Percentiles rank a stretch among this genome's conserved stretches.
Conservation (phyloP, 2,329 filamentous ascomycete species). For the Sphaerulina populicola region DNA sequence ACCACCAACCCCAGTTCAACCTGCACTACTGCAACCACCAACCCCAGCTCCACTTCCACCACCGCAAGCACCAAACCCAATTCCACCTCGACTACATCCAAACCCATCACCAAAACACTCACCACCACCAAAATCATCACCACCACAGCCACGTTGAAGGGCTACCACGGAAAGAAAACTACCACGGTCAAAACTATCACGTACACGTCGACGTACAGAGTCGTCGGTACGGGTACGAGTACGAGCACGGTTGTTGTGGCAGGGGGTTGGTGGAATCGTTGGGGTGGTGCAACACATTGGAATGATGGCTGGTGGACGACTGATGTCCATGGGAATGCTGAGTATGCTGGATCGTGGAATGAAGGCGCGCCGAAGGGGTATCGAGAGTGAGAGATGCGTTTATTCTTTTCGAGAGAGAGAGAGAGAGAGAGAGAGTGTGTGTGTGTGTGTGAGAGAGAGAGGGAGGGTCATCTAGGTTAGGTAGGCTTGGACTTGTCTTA, state of each 20-base stretch:
- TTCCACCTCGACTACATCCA: not conserved
- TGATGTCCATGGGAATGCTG: constrained; percentile 1
- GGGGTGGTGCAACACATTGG: not conserved
- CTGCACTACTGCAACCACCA: not conserved
- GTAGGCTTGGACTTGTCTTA: too few species aligned
- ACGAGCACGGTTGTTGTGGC: too few species aligned
- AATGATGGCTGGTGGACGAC: constrained; percentile 5
- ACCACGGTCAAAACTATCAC: not conserved
- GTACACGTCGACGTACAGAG: not conserved
- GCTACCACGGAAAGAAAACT: not conserved
- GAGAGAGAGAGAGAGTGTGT: too few species aligned
- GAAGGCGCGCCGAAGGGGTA: not conserved
- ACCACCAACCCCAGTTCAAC: not conserved
- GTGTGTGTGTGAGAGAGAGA: too few species aligned
- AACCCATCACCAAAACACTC: not conserved
- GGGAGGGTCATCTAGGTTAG: too few species aligned
- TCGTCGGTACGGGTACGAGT: not conserved
- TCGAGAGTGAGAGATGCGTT: too few species aligned
- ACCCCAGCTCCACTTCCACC: not conserved
- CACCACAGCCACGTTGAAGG: not conserved
- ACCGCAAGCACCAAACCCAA: not conserved
- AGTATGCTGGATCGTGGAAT: not conserved
- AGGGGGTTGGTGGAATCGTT: not conserved
- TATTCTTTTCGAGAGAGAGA: too few species aligned
- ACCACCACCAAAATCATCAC: not conserved